Evolutionary conservation across 208 protist genomes (phyloP).

Genomic region (Acanthamoeba royreba): DNA sequence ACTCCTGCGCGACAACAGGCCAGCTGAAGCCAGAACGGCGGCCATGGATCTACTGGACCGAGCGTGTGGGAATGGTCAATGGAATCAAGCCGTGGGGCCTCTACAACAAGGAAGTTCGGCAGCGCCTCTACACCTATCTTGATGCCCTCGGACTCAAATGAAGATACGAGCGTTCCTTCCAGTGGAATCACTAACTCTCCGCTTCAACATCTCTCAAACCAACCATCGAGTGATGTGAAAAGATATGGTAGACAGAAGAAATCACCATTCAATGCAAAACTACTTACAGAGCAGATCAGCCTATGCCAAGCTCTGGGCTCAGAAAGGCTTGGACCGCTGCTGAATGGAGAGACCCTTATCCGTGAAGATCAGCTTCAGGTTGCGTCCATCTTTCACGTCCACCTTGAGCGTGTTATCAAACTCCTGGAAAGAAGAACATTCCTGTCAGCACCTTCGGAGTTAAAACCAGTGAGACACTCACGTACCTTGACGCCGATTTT

Average conservation of each 20-base stretch:
- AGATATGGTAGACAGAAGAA: too few relatives aligned
- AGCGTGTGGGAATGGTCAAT: not conserved
- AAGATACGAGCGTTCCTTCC: too few relatives aligned
- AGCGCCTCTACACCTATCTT: not conserved
- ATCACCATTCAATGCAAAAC: too few relatives aligned
- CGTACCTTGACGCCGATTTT: not conserved
- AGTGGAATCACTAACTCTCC: too few relatives aligned
- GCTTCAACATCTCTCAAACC: too few relatives aligned
- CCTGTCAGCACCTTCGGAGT: too few relatives aligned
- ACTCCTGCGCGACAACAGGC: too few relatives aligned
- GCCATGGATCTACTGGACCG: not conserved
- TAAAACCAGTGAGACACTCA: too few relatives aligned
- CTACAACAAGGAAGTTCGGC: not conserved
- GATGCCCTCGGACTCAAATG: not conserved
- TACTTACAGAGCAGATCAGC: too few relatives aligned
- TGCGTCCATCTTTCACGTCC: not conserved
- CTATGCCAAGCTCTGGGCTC: too few relatives aligned
- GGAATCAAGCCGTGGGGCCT: not conserved
- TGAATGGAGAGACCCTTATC: constrained; percentile 4
- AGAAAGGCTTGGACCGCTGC: not conserved
- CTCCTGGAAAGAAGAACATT: not conserved
- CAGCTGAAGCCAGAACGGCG: not conserved
- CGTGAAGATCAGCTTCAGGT: not conserved
- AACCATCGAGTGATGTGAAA: too few relatives aligned
- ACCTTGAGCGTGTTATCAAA: constrained; percentile 10